Evolutionary conservation across 78 protist genomes (phyloP).

Genomic region (Capsaspora owczarzaki): DNA sequence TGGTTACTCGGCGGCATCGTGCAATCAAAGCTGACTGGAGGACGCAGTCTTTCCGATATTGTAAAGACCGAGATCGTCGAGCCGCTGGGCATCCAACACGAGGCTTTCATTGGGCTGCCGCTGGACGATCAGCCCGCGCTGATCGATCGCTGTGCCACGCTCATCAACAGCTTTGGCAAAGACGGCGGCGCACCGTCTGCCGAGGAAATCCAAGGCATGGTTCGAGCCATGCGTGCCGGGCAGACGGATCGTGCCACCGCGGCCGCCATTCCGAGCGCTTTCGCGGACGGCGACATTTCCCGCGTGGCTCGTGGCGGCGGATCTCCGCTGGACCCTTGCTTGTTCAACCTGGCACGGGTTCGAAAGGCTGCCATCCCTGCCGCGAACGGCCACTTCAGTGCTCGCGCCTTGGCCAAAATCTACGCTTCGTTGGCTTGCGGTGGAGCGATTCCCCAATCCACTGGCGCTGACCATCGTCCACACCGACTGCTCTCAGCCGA

Average conservation of each 20-base stretch:
- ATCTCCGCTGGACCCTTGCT: not conserved
- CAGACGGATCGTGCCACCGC: no score
- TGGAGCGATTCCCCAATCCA: not conserved
- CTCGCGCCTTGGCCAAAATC: not conserved
- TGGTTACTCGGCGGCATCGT: constrained; percentile 11
- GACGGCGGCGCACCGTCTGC: not conserved
- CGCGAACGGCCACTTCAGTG: constrained; percentile 23
- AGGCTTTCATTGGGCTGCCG: not conserved
- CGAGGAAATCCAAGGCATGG: no score
- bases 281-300: no score
- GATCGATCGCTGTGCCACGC: not conserved
- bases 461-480: no score
- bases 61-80: not conserved
- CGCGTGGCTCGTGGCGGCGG: no score
- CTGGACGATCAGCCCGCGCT: not conserved
- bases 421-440: not conserved
- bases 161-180: not conserved
- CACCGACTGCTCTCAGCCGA: not conserved
- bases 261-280: not conserved
- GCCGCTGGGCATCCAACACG: not conserved
- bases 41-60: not conserved
- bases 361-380: constrained; percentile 7
- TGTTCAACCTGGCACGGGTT: not conserved
- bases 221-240: no score
- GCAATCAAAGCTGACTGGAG: not conserved